phyloP scores from a whole-genome alignment of 2,329 filamentous ascomycete genomes.

The Aspergillus udagawae region DNA sequence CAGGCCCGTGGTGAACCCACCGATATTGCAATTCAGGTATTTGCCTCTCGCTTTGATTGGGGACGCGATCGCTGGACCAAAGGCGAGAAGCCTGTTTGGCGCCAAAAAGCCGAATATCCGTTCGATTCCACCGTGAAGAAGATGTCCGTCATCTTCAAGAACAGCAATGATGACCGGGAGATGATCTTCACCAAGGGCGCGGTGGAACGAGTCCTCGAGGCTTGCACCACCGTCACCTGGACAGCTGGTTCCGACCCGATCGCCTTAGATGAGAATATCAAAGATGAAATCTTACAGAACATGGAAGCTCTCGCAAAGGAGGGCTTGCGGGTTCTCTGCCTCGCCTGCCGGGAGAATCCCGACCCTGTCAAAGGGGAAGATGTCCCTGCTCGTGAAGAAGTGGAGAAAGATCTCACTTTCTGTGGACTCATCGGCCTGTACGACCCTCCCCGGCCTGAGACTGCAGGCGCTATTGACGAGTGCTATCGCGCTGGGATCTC shows the following conservation, averaged over 20 bases:
- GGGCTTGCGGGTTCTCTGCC: conserved; percentile 65
- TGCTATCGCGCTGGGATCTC: conserved; percentile 71
- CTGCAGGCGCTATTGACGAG: conserved; percentile 65
- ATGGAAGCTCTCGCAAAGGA: conserved; percentile 65
- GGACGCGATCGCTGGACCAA: conserved; percentile 52
- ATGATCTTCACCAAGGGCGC: conserved; percentile 49
- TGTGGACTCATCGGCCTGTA: conserved; percentile 83
- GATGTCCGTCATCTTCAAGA: conserved; percentile 66
- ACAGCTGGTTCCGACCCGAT: conserved; percentile 34
- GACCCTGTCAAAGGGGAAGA: conserved; percentile 12
- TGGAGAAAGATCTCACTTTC: conserved; percentile 68
- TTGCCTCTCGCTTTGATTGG: conserved; percentile 65
- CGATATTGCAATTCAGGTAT: conserved; percentile 72
- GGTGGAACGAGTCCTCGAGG: conserved; percentile 64
- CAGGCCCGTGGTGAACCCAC: conserved; percentile 64
- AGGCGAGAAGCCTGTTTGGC: conserved; percentile 51
- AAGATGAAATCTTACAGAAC: conserved; percentile 58
- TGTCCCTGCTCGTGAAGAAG: conserved; percentile 47
- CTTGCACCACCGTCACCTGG: conserved; percentile 53
- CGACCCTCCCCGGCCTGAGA: conserved; percentile 79
- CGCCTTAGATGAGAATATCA: conserved; percentile 51
- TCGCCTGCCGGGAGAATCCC: conserved; percentile 48
- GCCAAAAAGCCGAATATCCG: conserved; percentile 63
- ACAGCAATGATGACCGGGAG: conserved; percentile 17
- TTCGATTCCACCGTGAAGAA: conserved; percentile 73